phyloP scores from a whole-genome alignment of 2,329 filamentous ascomycete genomes.

The Fusarium duplospermum region DNA sequence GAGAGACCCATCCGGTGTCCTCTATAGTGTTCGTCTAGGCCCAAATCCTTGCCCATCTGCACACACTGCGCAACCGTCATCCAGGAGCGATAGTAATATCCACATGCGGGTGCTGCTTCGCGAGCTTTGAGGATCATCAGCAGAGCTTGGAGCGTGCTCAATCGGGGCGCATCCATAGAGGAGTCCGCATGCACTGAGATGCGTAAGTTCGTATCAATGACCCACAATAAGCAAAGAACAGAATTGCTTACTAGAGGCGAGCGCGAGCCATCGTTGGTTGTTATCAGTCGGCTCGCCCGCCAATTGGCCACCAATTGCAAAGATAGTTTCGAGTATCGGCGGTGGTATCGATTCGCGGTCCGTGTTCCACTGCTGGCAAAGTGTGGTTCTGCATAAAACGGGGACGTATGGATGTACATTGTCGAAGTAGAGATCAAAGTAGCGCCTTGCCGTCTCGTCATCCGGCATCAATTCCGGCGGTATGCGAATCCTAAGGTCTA shows the following conservation, averaged over 20 bases:
- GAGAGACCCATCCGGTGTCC: slow-evolving; percentile 77
- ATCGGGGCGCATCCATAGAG: slow-evolving; percentile 89
- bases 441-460: slow-evolving; percentile 82
- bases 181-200: slow-evolving; percentile 85
- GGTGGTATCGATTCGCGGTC: slow-evolving; percentile 87
- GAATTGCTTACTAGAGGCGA: slow-evolving; percentile 78
- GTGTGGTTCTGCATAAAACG: slow-evolving; percentile 82
- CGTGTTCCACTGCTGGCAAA: slow-evolving; percentile 91
- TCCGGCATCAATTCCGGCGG: slow-evolving; percentile 93
- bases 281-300: slow-evolving; percentile 86
- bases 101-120: slow-evolving; percentile 88
- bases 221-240: neutral
- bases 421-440: slow-evolving; percentile 90
- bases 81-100: slow-evolving; percentile 98
- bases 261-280: slow-evolving; percentile 90
- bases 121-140: slow-evolving; percentile 90
- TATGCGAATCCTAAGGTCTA: slow-evolving; percentile 85
- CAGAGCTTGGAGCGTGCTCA: slow-evolving; percentile 92
- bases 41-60: slow-evolving; percentile 92
- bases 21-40: slow-evolving; percentile 86
- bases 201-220: slow-evolving; percentile 30
- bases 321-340: slow-evolving; percentile 87
- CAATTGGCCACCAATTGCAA: slow-evolving; percentile 86
- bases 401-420: slow-evolving; percentile 94
- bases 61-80: slow-evolving; percentile 93